Evolutionary conservation across 306 rosid species (phyloP).

Genomic region (Senna tora): DNA sequence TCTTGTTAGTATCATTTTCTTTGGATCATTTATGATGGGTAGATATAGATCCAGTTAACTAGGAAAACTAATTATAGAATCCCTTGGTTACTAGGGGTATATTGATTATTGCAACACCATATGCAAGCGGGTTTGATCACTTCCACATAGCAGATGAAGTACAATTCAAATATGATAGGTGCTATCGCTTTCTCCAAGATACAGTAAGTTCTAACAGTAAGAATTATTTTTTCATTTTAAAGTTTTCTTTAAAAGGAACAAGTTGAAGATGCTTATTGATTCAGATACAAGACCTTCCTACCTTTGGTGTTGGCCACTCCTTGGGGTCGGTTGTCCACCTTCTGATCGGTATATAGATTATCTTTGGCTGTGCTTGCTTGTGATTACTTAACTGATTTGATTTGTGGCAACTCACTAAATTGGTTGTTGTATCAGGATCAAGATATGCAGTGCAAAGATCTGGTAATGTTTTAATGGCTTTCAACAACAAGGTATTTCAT

Average conservation of each 20-base stretch:
- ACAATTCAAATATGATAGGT: slow-evolving; percentile 93
- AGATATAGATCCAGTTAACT: slow-evolving; percentile 17
- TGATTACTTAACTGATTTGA: slow-evolving; percentile 35
- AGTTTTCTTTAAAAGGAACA: slow-evolving; percentile 7
- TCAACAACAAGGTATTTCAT: slow-evolving; percentile 83
- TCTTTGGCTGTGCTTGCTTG: slow-evolving; percentile 37
- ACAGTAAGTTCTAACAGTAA: slow-evolving; percentile 53
- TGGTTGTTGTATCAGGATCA: slow-evolving; percentile 73
- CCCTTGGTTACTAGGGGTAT: slow-evolving; percentile 65
- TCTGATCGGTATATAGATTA: slow-evolving; percentile 72
- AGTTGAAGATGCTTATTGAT: slow-evolving; percentile 43
- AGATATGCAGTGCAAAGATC: slow-evolving; percentile 97
- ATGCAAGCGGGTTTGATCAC: slow-evolving; percentile 98
- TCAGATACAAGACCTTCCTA: slow-evolving; percentile 89
- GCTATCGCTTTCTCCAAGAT: slow-evolving; percentile 67
- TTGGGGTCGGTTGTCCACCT: slow-evolving; percentile 98
- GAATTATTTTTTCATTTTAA: slow-evolving; percentile 29
- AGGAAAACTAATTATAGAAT: slow-evolving; percentile 32
- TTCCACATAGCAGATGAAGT: slow-evolving; percentile 96
- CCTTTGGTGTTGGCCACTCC: slow-evolving; percentile 94
- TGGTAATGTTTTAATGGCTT: slow-evolving; percentile 93
- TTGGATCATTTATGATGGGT: slow-evolving; percentile 18
- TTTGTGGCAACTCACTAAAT: slow-evolving; percentile 41
- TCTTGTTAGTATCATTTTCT: slow-evolving; percentile 23
- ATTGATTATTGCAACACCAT: slow-evolving; percentile 93